Evolutionary conservation across 228 moss, liverwort and hornwort genomes (phyloP), one percentile per base, ranked within the genome.

Genomic region (Sphagnum magellanicum): DNA sequence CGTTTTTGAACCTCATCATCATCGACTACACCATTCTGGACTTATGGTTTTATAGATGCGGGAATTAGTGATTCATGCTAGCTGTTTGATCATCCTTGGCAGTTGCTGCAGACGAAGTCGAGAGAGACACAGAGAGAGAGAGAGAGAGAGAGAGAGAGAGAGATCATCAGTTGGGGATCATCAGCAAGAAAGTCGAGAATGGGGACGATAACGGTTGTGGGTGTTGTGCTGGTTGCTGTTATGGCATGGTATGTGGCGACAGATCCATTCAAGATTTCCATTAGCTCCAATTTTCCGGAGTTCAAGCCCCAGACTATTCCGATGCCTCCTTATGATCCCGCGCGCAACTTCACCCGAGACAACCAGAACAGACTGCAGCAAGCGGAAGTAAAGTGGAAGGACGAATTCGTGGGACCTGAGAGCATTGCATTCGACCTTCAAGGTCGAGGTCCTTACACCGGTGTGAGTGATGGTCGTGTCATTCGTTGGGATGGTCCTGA

Each of bases 341-440:
- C 90, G 51, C 55, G 48, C 7, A 67, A 80, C 12, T 66, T 89
- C 71, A 80, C 81, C 50, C 83, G 87, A 50, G 97, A 98, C 68
- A 67, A 59, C 0, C 81, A 81, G 66, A 87, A 83, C 79, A 87
- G 73, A 67, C 78, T 98, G 81, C 81, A 82, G 72, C 48, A 64
- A 50, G 76, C 90, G 4, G 71, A 93, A 64, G 64, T 89, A 66
- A 73, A 87, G 57, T 90, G 77, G 50, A 74, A 50, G 51, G 82
- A 84, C 5, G 83, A 90, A 13, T 71, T 98, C 57, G 89, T 88
- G 67, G 97, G 97, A 67, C 93, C 93, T 58, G 97, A 98, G 78
- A 93, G 91, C 71, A 75, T 98, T 58, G 78, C 74, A 14, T 93
- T 98, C 57, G 97, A 98, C 79, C 68, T 52, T 17, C 81, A 86